Percentiles rank a stretch among this genome's conserved stretches.
Evolutionary conservation across 495 filamentous ascomycete genomes (phyloP).

Genomic region (Peziza echinospora): DNA sequence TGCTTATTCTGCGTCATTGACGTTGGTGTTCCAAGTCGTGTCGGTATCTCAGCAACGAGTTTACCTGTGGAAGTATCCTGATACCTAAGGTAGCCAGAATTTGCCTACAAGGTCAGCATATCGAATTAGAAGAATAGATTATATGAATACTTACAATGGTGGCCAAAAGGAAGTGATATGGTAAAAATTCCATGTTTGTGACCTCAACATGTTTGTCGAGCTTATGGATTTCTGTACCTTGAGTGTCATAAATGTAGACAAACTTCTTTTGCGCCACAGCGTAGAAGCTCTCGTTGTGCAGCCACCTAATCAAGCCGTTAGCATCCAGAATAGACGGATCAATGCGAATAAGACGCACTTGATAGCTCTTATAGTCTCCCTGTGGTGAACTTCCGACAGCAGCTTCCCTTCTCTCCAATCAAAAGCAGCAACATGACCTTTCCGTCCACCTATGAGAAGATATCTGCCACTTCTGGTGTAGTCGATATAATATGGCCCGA

Average conservation of each 20-base stretch:
- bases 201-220: conserved; percentile 76
- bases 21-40: conserved; percentile 62
- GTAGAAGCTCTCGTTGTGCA: conserved; percentile 91
- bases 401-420: conserved; percentile 87
- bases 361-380: conserved; percentile 72
- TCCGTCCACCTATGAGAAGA: conserved; percentile 64
- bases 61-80: conserved; percentile 86
- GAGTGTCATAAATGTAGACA: conserved; percentile 79
- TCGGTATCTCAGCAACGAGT: conserved; percentile 61
- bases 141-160: conserved; percentile 41
- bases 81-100: conserved; percentile 72
- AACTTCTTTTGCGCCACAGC: conserved; percentile 97
- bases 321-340: neutral
- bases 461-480: conserved; percentile 78
- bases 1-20: conserved; percentile 67
- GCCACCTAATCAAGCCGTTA: conserved; percentile 35
- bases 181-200: conserved; percentile 85
- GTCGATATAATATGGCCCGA: conserved; percentile 71
- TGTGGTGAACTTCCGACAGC: conserved; percentile 72
- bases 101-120: conserved; percentile 34
- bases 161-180: conserved; percentile 84
- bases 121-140: neutral
- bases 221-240: conserved; percentile 79
- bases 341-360: too few species aligned
- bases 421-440: conserved; percentile 90